Base-by-base conservation (phyloP, 257 asterid species). In the Salvia rosmarinus region DNA sequence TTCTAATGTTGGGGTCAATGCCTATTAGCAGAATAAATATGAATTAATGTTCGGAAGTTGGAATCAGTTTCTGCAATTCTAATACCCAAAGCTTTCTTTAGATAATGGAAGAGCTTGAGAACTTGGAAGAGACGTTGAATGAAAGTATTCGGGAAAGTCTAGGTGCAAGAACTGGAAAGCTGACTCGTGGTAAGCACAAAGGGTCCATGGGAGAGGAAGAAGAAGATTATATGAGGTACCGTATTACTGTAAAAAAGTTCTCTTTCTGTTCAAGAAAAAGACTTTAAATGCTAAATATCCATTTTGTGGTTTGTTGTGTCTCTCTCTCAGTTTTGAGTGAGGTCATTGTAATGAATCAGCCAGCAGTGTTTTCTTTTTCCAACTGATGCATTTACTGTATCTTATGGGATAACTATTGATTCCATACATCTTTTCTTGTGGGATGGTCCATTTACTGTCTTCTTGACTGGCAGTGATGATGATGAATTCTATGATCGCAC, bases 51-150 rank as follows among this genome's bases (percentile, higher is more conserved):
- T 62, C 19, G 13, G 34, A 54, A 76, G 51, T 63, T 20, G 72
- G 42, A 35, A 42, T 59, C 55, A 13, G 37, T 35, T 74, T 67
- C 52, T 75, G 11, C 43, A 57, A 60, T 67, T 71, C 59, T 64
- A 51, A 79, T 60, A 35, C 39, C 49, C 58, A 63, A 49, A 60
- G 59, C 43, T 65, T 64, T 46, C 34, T 32, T 55, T 82, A 95
- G 99, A 77, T 95, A 70, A 40, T 89, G 94, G 99, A 95, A 82
- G 99, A 95, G 84, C 98, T 95, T 73, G 99, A 95, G 83, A 95
- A 87, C 75, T 80, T 95, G 88, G 99, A 95, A 81, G 99, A 95
- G 83, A 95, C 99, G 42, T 78, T 95, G 82, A 95, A 95, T 73
- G 99, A 91, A 66, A 91, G 99, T 70, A 95, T 95, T 75, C 88